These are phyloP conservation scores for Pseudogymnoascus sp. DNA, from an alignment of 2,329 filamentous ascomycete genomes.

Conservation along the genomic window DNA sequence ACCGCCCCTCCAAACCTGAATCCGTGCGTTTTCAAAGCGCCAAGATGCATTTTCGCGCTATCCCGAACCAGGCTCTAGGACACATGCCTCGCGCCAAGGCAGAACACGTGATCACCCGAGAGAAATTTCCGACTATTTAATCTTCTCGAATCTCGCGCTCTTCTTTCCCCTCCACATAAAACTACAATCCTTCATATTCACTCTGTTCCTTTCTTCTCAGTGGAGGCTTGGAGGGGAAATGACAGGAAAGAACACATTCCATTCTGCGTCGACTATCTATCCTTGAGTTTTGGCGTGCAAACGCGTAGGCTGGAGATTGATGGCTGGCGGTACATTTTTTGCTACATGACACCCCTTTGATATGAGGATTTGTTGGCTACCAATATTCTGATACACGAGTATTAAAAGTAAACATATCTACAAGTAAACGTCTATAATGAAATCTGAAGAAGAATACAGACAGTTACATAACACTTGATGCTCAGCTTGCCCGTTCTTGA, in stretches of 20 bases:
- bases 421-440: neutral
- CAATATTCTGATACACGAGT: neutral
- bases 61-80: neutral
- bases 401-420: neutral
- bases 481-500: neutral
- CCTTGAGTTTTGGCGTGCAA: conserved; percentile 39
- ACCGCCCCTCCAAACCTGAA: conserved; percentile 8
- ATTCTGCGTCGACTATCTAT: conserved; percentile 45
- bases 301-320: conserved; percentile 23
- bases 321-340: conserved; percentile 5
- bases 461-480: neutral
- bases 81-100: neutral
- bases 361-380: neutral
- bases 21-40: conserved; percentile 6
- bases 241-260: conserved; percentile 50
- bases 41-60: conserved; percentile 6
- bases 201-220: conserved; percentile 45
- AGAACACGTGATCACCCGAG: neutral
- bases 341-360: neutral
- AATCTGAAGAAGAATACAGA: neutral
- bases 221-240: conserved; percentile 60
- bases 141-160: conserved; percentile 15
- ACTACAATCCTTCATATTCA: conserved; percentile 53
- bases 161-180: conserved; percentile 35
- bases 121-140: conserved; percentile 9